phyloP scores from a whole-genome alignment of 2,329 filamentous ascomycete genomes.

The Epichloe gansuensis region DNA sequence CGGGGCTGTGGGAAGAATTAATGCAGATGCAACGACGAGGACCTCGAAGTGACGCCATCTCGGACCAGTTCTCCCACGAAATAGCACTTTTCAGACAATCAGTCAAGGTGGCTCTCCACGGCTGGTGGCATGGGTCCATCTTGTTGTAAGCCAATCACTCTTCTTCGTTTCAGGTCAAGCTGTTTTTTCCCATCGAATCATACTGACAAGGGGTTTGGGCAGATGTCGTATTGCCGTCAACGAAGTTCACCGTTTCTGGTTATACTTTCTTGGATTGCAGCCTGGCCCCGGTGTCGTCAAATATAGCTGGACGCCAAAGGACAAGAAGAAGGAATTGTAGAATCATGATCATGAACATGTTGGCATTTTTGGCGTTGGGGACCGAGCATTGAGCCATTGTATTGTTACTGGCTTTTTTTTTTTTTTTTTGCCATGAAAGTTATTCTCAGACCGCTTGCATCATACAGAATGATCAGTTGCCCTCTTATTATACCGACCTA shows the following conservation, averaged over 20 bases:
- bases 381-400: background rate
- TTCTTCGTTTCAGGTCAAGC: background rate
- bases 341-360: background rate
- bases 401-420: background rate
- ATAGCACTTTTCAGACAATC: conserved; percentile 48
- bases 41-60: conserved; percentile 22
- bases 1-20: background rate
- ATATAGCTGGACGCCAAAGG: conserved; percentile 6
- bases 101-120: conserved; percentile 51
- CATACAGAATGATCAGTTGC: too few relatives aligned
- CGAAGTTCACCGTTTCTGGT: conserved; percentile 3
- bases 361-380: conserved; percentile 1
- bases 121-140: conserved; percentile 58
- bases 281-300: conserved; percentile 2
- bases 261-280: conserved; percentile 7
- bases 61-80: conserved; percentile 53
- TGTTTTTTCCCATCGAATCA: background rate
- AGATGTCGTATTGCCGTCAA: conserved; percentile 1
- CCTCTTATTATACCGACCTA: too few relatives aligned
- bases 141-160: conserved; percentile 49
- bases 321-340: conserved; percentile 5
- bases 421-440: background rate
- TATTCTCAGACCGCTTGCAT: too few relatives aligned
- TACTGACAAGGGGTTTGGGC: background rate
- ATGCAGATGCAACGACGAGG: conserved; percentile 18